Evolutionary conservation across 2,329 filamentous ascomycete genomes (phyloP).

Genomic region (Fulvia fulva): DNA sequence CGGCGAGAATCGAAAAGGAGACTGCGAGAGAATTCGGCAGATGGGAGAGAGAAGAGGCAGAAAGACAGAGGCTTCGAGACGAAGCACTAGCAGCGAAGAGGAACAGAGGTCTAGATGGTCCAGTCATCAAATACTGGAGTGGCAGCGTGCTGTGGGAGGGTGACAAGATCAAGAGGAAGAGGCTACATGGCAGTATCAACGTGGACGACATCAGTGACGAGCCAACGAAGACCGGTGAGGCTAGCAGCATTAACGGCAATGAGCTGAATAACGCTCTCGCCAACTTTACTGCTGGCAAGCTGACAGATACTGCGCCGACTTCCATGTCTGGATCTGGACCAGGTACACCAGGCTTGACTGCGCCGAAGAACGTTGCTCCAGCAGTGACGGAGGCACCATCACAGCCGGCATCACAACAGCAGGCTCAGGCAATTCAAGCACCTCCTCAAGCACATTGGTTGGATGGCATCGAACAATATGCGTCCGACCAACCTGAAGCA

Average conservation of each 20-base stretch:
- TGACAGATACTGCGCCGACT: constrained; percentile 1
- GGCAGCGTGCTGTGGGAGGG: constrained; percentile 80
- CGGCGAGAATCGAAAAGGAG: constrained; percentile 66
- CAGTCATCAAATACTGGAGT: constrained; percentile 89
- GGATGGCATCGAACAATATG: constrained; percentile 44
- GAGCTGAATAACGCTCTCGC: background rate
- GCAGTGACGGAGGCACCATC: background rate
- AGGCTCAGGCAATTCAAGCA: background rate
- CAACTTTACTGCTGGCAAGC: constrained; percentile 6
- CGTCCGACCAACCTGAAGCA: constrained; percentile 25
- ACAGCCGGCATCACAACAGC: background rate
- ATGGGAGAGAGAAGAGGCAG: constrained; percentile 91
- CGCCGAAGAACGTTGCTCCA: background rate
- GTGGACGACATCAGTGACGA: constrained; percentile 27
- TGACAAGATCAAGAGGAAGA: constrained; percentile 62
- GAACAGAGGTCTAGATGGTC: constrained; percentile 79
- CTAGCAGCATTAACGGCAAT: constrained; percentile 1
- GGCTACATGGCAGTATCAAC: constrained; percentile 32
- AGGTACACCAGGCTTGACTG: constrained; percentile 13
- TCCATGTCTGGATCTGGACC: constrained; percentile 2
- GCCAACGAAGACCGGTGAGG: constrained; percentile 7
- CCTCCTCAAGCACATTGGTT: constrained; percentile 29
- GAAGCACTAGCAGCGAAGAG: constrained; percentile 83
- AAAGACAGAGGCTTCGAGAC: constrained; percentile 76
- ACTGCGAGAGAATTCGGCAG: constrained; percentile 81